Base-by-base conservation (phyloP, 2,329 filamentous ascomycete genomes). In the Dothideomycetidae sp. region DNA sequence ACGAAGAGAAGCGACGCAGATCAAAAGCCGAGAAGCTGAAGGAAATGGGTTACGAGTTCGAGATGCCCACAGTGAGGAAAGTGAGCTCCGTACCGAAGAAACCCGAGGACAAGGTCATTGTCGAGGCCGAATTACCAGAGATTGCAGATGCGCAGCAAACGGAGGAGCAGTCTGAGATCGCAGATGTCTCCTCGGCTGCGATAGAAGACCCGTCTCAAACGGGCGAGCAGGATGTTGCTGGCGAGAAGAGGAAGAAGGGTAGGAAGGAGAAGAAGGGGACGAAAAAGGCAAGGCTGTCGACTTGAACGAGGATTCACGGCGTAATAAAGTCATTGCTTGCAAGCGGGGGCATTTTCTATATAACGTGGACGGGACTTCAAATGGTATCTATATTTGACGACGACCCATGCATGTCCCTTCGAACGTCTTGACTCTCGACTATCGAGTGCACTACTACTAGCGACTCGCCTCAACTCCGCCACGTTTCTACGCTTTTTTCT, bases 31-130 rank as follows among this genome's bases (percentile, higher is more conserved):
- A 79, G 53, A 81, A 81, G 62, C 63, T 94, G 47, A 78, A 82
- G 67, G 75, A 70, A 29, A 59, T 92, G 42, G 88, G 81, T 7
- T 96, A 98, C 58, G 77, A 90, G 43, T 86, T 84, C 52, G 72
- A 82, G 36, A 70, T 73, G 14, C 83, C 84, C 1, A 62, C 68
- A 47, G 61, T 93, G 47, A 92, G 82, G 66, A 59, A 60, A 21
- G 70, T 75, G 5, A 66, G 70, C 15, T 61, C 63, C 31, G 64
- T 75, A 33, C 59, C 65, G 13, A 56, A 64, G 40, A 62, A 60
- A 43, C 10, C 23, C 7, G 52, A 54, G 29, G 34, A 39, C 18
- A 40, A 36, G 32, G 46, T 52, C 41, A 44, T 48, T n/a, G 45
- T 43, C 48, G 49, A 53, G 14, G 44, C 58, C 26, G 57, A 60